Evolutionary conservation across 148 eudicot genomes (phyloP).

Genomic region (Nepenthes gracilis): DNA sequence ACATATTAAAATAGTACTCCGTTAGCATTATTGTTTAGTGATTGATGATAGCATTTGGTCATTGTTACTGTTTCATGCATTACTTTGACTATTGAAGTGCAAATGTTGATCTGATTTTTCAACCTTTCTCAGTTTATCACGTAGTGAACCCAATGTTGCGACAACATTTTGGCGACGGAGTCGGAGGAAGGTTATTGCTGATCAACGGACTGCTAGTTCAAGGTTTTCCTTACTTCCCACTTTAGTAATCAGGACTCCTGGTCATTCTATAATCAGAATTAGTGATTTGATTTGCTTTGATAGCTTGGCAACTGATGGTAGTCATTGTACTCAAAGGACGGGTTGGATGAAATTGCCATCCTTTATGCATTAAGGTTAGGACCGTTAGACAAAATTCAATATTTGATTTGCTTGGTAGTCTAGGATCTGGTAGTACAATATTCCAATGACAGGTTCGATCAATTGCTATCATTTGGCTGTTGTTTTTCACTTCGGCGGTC

Average conservation of each 20-base stretch:
- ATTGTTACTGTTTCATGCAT: conserved; percentile 6
- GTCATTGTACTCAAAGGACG: too few species aligned
- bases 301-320: too few species aligned
- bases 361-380: too few species aligned
- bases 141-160: conserved; percentile 83
- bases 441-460: too few species aligned
- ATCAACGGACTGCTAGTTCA: conserved; percentile 92
- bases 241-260: background rate
- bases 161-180: conserved; percentile 81
- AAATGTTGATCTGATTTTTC: conserved; percentile 15
- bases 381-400: too few species aligned
- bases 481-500: too few species aligned
- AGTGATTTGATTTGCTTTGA: background rate
- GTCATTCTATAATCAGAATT: conserved; percentile 2
- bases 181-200: conserved; percentile 87
- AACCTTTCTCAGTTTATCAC: conserved; percentile 55
- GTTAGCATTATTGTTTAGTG: background rate
- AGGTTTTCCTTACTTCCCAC: conserved; percentile 44
- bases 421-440: too few species aligned
- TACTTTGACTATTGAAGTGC: conserved; percentile 4
- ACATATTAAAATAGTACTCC: background rate
- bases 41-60: background rate
- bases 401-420: too few species aligned
- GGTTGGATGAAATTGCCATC: too few species aligned
- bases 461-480: too few species aligned